Evolutionary conservation across 345 rosid species (phyloP), one percentile per base, ranked within the genome.

Genomic region (Syzygium aqueum): DNA sequence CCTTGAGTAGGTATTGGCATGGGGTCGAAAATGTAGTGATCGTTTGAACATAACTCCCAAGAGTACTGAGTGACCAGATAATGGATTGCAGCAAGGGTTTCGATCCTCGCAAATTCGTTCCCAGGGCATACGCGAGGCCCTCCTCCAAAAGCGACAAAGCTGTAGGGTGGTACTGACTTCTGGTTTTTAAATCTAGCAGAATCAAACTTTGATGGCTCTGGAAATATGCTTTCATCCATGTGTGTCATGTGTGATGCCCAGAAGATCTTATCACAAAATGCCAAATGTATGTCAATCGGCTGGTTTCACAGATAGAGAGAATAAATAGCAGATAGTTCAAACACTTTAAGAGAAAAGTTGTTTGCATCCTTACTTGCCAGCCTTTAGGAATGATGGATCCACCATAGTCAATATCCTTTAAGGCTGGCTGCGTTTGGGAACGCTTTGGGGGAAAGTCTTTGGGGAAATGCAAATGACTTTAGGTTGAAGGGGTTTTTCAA

Each of bases 121-220:
- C 94, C 94, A 15, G 95, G 94, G 89, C 96, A 92, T 25, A 90
- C 91, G 86, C 92, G 90, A n/a, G 94, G 90, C 4, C 94, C 94
- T 15, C 89, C 96, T 51, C 95, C 94, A 23, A 90, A 92, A 30
- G 94, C 91, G 33, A 91, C n/a, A 56, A 86, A 93, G 88, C 92
- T 87, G 88, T 92, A 92, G 33, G 95, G 93, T 27, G 95, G 94
- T 56, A 90, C 63, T n/a, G 94, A 87, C 52, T 89, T 82, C 52
- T 88, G 93, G 84, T 90, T 92, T 85, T 92, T 93, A 7, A 94
- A 93, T 89, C 94, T 90, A 19, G 84, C 57, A 1, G 95, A 95
- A 87, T 93, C 88, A 51, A 95, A 91, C 86, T 90, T 87, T 23
- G 88, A 78, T 23, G 93, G 95, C 33, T 93, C 92, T 40, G 89